phyloP scores from a whole-genome alignment of 176 grass and related monocot species.

The Oryza punctata region DNA sequence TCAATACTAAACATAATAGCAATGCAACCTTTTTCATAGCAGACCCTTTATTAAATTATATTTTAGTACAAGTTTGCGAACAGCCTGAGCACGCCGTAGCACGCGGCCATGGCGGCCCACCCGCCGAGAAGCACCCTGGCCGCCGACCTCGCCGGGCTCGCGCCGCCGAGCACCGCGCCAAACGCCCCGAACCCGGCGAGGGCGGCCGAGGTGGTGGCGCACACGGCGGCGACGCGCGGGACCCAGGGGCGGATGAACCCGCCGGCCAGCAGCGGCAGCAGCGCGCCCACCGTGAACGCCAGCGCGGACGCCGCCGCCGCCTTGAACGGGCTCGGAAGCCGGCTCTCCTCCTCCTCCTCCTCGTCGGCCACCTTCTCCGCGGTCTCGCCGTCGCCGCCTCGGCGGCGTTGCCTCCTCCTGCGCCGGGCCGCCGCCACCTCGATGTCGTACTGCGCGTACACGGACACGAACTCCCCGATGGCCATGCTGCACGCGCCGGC shows the following conservation, averaged over 20 bases:
- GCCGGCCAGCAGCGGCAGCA: constrained; percentile 43
- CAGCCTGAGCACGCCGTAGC: constrained; percentile 42
- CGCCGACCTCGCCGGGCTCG: neutral
- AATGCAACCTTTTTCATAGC: too few relatives aligned
- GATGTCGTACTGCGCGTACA: constrained; percentile 33
- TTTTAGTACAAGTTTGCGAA: constrained; percentile 5
- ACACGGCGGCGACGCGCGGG: constrained; percentile 32
- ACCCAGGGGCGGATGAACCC: constrained; percentile 28
- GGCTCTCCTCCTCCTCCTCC: neutral
- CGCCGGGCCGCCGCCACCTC: constrained; percentile 49
- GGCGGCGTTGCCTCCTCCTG: neutral
- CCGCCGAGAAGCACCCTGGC: constrained; percentile 47
- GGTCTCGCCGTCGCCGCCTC: neutral
- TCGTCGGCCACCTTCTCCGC: neutral
- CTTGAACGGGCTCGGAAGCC: constrained; percentile 37
- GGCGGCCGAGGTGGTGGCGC: constrained; percentile 12
- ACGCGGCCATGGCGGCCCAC: constrained; percentile 50
- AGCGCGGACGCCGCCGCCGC: constrained; percentile 44
- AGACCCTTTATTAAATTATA: neutral
- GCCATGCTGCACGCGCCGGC: neutral
- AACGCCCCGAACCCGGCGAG: constrained; percentile 34
- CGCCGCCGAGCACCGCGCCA: constrained; percentile 33
- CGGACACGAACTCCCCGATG: neutral
- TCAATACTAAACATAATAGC: too few relatives aligned
- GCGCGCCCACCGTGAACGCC: constrained; percentile 30